A percentile compares a stretch with the other conserved stretches of the same genome.
phyloP scores from a whole-genome alignment of 1,284 basidiomycete genomes.

The Heterobasidion occidentale region DNA sequence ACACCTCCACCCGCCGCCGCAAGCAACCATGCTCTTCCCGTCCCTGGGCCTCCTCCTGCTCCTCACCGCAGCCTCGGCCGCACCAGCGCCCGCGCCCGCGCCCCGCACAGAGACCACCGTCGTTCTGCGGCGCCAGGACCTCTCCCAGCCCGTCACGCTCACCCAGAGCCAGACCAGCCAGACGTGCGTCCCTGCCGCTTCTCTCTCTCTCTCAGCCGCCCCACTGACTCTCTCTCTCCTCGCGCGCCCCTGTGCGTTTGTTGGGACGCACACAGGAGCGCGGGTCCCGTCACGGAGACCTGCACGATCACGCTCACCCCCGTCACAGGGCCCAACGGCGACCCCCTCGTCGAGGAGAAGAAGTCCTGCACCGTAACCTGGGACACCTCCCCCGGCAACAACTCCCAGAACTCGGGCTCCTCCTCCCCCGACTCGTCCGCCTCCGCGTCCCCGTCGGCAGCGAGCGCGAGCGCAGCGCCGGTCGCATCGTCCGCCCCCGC shows the following conservation, averaged over 20 bases:
- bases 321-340: conserved; percentile 34
- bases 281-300: conserved; percentile 40
- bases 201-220: background rate
- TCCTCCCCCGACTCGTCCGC: conserved; percentile 10
- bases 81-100: conserved; percentile 6
- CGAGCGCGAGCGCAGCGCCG: background rate
- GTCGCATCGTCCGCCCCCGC: background rate
- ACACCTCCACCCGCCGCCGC: background rate
- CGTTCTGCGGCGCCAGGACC: conserved; percentile 13
- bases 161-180: conserved; percentile 20
- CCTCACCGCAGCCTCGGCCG: conserved; percentile 5
- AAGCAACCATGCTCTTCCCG: background rate
- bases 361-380: conserved; percentile 40
- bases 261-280: background rate
- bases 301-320: conserved; percentile 59
- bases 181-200: conserved; percentile 22
- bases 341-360: conserved; percentile 45
- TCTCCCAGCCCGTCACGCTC: conserved; percentile 18
- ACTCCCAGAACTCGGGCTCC: conserved; percentile 8
- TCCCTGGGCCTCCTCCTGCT: background rate
- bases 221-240: no score
- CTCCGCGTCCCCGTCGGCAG: background rate
- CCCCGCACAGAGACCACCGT: background rate
- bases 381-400: conserved; percentile 17
- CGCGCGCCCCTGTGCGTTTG: no score